These are phyloP conservation scores for Globisporangium cylindrosporum DNA, from an alignment of 352 stramenopile species.

Conservation along the genomic window DNA sequence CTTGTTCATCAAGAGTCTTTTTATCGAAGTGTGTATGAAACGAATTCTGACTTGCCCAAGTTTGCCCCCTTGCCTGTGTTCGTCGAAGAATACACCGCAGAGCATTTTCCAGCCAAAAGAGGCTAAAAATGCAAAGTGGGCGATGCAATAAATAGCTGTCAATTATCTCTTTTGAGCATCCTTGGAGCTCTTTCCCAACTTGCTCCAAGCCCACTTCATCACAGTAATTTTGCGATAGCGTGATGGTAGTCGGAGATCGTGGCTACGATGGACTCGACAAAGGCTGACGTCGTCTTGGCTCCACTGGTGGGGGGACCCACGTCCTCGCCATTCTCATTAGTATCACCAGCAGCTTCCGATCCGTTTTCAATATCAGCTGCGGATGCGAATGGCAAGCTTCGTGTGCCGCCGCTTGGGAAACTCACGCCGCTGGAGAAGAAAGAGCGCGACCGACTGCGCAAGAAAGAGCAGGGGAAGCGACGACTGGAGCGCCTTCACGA, in stretches of 20 bases:
- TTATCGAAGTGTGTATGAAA: neutral
- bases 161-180: too few species aligned
- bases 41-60: neutral
- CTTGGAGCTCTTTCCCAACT: too few species aligned
- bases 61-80: neutral
- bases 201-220: too few species aligned
- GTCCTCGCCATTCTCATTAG: neutral
- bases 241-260: neutral
- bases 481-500: slow-evolving; percentile 36
- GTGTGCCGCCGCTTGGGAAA: slow-evolving; percentile 10
- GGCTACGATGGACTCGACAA: slow-evolving; percentile 1
- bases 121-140: too few species aligned
- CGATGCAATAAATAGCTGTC: too few species aligned
- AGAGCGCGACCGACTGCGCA: slow-evolving; percentile 40
- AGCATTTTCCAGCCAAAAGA: too few species aligned
- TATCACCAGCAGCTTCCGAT: neutral
- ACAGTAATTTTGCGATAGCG: neutral
- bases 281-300: neutral
- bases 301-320: neutral
- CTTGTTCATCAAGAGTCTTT: too few species aligned
- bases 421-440: slow-evolving; percentile 54
- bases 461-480: slow-evolving; percentile 47
- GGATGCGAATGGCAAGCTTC: neutral
- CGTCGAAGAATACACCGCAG: too few species aligned
- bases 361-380: neutral